Percentiles rank a stretch among this genome's conserved stretches.
Conservation (phyloP, 768 basidiomycete genomes). For the Glaciozyma antarctica region DNA sequence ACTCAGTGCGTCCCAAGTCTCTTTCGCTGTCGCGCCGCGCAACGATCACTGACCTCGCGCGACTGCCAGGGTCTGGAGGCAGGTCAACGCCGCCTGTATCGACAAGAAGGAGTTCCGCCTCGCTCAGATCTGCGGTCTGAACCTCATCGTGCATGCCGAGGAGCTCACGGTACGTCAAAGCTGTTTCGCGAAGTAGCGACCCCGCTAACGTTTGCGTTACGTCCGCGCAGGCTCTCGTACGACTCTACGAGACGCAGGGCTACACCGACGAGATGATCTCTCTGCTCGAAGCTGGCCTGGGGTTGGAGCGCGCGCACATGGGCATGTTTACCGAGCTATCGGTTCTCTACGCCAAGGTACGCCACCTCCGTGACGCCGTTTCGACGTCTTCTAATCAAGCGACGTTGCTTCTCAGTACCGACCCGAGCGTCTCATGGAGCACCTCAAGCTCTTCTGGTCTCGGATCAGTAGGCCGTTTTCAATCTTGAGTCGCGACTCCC, state of each 20-base stretch:
- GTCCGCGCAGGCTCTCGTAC: constrained; percentile 54
- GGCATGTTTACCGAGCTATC: constrained; percentile 95
- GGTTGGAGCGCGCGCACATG: constrained; percentile 96
- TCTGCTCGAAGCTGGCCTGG: constrained; percentile 86
- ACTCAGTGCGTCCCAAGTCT: constrained; percentile 61
- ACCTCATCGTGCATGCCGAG: constrained; percentile 85
- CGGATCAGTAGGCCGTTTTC: constrained; percentile 29
- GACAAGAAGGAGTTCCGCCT: constrained; percentile 95
- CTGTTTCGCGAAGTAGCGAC: constrained; percentile 11
- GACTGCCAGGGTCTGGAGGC: constrained; percentile 84
- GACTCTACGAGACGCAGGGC: constrained; percentile 79
- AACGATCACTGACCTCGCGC: not conserved
- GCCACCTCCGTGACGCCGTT: constrained; percentile 36
- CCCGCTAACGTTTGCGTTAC: constrained; percentile 27
- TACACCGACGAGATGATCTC: constrained; percentile 89
- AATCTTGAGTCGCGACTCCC: not conserved
- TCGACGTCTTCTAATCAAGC: constrained; percentile 7
- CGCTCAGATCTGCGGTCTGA: constrained; percentile 97
- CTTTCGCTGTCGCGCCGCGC: not conserved
- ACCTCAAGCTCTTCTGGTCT: constrained; percentile 77
- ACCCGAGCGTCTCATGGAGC: constrained; percentile 60
- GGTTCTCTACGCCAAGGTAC: constrained; percentile 83
- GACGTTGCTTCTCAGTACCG: constrained; percentile 29
- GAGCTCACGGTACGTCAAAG: constrained; percentile 25
- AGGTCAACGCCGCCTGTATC: constrained; percentile 95